Base-by-base conservation (phyloP, 768 basidiomycete species). In the Podaxis sp. region DNA sequence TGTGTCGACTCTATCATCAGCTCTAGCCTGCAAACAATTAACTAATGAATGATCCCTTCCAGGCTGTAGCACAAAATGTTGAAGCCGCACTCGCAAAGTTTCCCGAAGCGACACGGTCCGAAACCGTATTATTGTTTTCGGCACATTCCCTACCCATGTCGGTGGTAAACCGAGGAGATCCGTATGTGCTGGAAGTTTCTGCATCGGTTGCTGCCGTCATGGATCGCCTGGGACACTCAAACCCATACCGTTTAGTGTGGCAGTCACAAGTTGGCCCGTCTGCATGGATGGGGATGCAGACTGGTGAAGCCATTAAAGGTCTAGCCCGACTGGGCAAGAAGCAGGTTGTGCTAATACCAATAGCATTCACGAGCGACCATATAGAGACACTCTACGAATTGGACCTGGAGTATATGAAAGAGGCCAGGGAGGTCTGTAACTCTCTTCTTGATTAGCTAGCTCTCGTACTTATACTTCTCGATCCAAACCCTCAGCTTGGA, bases 231-330 rank as follows among this genome's bases (percentile, higher is more conserved):
- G 80, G 85, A 11, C 82, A 92, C 68, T 81, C 85, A 48, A 93
- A 93, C 73, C 92, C 96, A 2, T 97, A 90, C 76, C 90, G 97
- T 26, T 82, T 99, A 61, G 93, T 96, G 1, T 99, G 97, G 97
- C 97, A 99, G 79, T 93, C 90, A 5, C 91, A 99, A 75, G 97
- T 99, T 52, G 97, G 97, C 2, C 97, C 97, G 3, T 90, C 89
- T 40, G 92, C 96, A 19, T 99, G 97, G 97, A 93, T 99, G 85
- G 97, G 97, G 3, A 95, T 94, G 79, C 95, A 98, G 75, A 99
- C 97, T 1, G 81, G 85, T 17, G 95, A 93, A 58, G 92, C 95
- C 51, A 78, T 99, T 72, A 94, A 97, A 80, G 92, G 92, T 17
- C 81, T 93, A 48, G 89, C 90, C 57, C 84, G 88, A 17, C 77